Conservation (phyloP, 257 asterid species). For the Nicotiana paniculata region DNA sequence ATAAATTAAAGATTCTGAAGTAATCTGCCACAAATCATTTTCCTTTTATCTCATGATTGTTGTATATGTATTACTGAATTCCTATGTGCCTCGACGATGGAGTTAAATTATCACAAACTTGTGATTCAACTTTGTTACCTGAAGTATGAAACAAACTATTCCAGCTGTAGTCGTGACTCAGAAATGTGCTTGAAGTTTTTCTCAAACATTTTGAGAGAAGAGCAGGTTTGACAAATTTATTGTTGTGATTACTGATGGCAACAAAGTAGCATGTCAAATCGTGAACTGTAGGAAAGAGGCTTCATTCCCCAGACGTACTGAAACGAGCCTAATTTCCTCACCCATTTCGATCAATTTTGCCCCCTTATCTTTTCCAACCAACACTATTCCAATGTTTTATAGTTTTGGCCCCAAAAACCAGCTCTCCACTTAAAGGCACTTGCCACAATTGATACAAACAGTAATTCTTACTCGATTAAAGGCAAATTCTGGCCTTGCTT, state of each 20-base stretch:
- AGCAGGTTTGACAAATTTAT: neutral
- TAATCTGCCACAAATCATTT: neutral
- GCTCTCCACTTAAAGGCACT: neutral
- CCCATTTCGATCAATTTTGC: neutral
- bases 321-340: neutral
- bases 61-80: neutral
- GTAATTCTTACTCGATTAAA: neutral
- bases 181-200: neutral
- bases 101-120: neutral
- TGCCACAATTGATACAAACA: neutral
- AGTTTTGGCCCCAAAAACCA: neutral
- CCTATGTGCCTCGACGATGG: neutral
- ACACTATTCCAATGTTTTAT: neutral
- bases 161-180: neutral
- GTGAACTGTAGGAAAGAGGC: neutral
- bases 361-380: slow-evolving; percentile 3
- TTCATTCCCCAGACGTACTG: neutral
- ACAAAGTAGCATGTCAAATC: neutral
- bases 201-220: neutral
- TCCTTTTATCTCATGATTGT: neutral
- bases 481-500: neutral
- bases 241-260: neutral
- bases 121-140: neutral
- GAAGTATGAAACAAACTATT: too few species aligned
- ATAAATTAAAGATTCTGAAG: neutral